phyloP scores from a whole-genome alignment of 2,329 filamentous ascomycete genomes.

The Trichophyton schoenleinii region DNA sequence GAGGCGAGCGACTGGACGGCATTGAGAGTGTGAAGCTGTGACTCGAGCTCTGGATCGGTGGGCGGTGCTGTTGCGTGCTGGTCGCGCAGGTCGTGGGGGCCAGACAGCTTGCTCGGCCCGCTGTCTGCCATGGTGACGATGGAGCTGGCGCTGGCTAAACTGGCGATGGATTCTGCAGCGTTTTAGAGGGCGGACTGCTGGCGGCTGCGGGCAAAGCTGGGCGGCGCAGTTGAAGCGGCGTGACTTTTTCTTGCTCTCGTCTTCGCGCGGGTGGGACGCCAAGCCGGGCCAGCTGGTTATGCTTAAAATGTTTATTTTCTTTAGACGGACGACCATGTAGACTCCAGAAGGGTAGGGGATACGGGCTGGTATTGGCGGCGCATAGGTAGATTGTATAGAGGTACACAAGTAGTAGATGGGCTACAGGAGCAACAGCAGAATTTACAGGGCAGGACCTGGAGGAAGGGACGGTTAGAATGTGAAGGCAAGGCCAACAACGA shows the following conservation, averaged over 20 bases:
- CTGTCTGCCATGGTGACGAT: not conserved
- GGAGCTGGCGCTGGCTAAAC: not conserved
- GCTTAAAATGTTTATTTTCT: slow-evolving; percentile 19
- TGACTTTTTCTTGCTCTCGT: slow-evolving; percentile 5
- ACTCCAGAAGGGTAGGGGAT: too few species aligned
- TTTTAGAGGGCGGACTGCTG: not conserved
- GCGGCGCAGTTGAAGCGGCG: slow-evolving; percentile 10
- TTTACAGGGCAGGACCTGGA: too few species aligned
- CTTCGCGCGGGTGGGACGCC: not conserved
- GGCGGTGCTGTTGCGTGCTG: not conserved
- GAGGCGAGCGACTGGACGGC: not conserved
- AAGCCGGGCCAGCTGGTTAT: not conserved
- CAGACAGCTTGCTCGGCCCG: not conserved
- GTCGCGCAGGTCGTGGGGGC: not conserved
- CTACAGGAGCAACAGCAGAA: too few species aligned
- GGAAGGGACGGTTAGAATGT: not conserved
- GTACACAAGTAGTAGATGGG: too few species aligned
- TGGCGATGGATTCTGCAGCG: slow-evolving; percentile 2
- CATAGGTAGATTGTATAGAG: not conserved
- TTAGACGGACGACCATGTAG: not conserved
- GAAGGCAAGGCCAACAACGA: not conserved
- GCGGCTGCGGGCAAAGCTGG: not conserved
- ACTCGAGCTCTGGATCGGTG: slow-evolving; percentile 4
- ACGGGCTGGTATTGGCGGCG: not conserved
- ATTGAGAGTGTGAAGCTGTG: not conserved